Evolutionary conservation across 257 asterid species (phyloP).

Genomic region (Przewalskia tangutica): DNA sequence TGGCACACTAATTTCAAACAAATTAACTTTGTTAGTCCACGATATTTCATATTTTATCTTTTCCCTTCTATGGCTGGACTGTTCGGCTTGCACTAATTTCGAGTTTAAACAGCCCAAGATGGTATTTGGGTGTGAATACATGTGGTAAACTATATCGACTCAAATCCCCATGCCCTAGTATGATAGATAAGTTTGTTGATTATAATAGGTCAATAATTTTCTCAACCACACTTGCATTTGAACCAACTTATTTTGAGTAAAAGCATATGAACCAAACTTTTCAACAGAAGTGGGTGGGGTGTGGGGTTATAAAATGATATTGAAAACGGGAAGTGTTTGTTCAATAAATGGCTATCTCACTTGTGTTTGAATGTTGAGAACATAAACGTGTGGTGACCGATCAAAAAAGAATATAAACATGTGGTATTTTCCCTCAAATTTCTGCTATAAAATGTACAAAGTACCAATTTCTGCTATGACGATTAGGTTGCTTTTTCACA

Average conservation of each 20-base stretch:
- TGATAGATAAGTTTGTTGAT: background rate
- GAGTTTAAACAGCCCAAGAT: background rate
- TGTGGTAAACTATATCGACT: background rate
- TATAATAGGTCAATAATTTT: background rate
- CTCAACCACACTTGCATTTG: background rate
- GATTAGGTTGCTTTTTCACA: background rate
- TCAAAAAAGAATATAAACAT: background rate
- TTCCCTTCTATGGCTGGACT: background rate
- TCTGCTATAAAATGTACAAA: background rate
- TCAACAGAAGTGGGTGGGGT: background rate
- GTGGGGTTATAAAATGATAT: background rate
- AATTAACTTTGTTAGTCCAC: background rate
- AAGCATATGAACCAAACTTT: background rate
- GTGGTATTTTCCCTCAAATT: background rate
- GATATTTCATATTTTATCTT: background rate
- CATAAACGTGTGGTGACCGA: background rate
- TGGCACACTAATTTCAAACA: background rate
- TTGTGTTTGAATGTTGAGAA: background rate
- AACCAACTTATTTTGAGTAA: background rate
- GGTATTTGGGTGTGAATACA: background rate
- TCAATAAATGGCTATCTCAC: background rate
- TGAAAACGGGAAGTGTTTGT: background rate
- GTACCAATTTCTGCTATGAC: background rate
- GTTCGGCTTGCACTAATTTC: background rate
- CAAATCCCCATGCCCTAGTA: background rate